phyloP scores from a whole-genome alignment of 2,329 filamentous ascomycete species.

The Dactylonectria macrodidyma region DNA sequence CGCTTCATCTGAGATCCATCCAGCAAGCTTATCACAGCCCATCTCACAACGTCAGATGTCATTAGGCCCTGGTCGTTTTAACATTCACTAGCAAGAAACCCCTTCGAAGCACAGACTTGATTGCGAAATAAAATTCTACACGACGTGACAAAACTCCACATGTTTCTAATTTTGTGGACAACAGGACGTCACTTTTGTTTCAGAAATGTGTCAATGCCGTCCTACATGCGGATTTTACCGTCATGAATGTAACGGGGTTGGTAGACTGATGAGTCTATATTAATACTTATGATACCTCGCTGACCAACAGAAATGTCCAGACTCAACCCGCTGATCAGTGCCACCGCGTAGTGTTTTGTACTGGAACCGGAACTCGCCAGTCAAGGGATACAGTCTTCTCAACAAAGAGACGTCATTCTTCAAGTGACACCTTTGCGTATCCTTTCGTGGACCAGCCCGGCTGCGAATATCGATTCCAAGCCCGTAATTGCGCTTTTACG shows the following conservation, averaged over 20 bases:
- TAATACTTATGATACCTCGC: neutral
- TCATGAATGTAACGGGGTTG: neutral
- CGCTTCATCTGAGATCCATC: constrained; percentile 8
- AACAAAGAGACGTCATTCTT: neutral
- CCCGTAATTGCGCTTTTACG: too few species aligned
- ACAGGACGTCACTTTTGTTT: constrained; percentile 16
- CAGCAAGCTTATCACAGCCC: neutral
- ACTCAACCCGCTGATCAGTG: neutral
- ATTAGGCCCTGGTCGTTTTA: constrained; percentile 13
- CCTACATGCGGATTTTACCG: neutral
- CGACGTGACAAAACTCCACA: neutral
- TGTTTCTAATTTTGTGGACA: neutral
- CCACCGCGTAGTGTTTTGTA: too few species aligned
- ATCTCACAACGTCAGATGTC: neutral
- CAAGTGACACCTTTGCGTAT: too few species aligned
- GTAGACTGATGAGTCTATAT: neutral
- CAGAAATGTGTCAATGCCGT: constrained; percentile 4
- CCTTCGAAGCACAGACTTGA: constrained; percentile 13
- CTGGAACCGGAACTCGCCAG: neutral
- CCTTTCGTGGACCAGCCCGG: too few species aligned
- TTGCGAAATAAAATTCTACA: neutral
- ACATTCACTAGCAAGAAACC: neutral
- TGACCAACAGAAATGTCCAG: neutral
- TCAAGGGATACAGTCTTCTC: neutral
- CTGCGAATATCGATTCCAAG: too few species aligned